A percentile compares a stretch with the other conserved stretches of the same genome.
These are phyloP conservation scores for Phoma sp. DNA, from an alignment of 2,329 filamentous ascomycete species.

Conservation along the genomic window DNA sequence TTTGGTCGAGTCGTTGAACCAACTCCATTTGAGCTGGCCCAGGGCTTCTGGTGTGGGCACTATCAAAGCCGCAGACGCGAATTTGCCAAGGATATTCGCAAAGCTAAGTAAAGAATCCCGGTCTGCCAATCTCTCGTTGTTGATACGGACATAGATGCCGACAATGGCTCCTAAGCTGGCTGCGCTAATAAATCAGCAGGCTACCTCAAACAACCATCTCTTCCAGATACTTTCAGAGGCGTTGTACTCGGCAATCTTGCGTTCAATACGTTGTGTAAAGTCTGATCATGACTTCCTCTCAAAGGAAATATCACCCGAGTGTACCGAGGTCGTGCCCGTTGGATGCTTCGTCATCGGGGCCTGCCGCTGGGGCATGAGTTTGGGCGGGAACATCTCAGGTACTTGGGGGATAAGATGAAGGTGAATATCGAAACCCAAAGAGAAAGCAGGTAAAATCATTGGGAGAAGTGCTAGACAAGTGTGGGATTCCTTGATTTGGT, in stretches of 20 bases:
- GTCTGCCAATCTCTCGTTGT: neutral
- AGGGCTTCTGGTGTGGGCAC: conserved; percentile 34
- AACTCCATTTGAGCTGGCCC: conserved; percentile 38
- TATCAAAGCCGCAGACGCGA: conserved; percentile 28
- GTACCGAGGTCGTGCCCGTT: too few relatives aligned
- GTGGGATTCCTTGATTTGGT: too few relatives aligned
- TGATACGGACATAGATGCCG: conserved; percentile 8
- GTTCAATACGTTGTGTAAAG: conserved; percentile 22
- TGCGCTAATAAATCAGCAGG: conserved; percentile 24
- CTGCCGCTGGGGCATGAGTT: too few relatives aligned
- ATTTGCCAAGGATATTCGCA: conserved; percentile 22
- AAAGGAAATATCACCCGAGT: too few relatives aligned
- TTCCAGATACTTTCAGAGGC: conserved; percentile 18
- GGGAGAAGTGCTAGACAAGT: too few relatives aligned
- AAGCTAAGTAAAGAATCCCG: conserved; percentile 4
- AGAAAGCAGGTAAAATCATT: too few relatives aligned
- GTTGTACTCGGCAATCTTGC: conserved; percentile 20
- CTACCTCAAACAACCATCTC: conserved; percentile 24
- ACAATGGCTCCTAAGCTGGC: conserved; percentile 18
- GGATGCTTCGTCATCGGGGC: too few relatives aligned
- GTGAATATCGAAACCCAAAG: too few relatives aligned
- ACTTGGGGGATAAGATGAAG: too few relatives aligned
- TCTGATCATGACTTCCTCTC: conserved; percentile 8
- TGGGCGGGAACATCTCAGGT: too few relatives aligned
- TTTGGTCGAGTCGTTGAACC: conserved; percentile 21